Percentiles rank a stretch among this genome's conserved stretches.
Evolutionary conservation across 345 rosid genomes (phyloP).

Genomic region (Tarenaya hassleriana): DNA sequence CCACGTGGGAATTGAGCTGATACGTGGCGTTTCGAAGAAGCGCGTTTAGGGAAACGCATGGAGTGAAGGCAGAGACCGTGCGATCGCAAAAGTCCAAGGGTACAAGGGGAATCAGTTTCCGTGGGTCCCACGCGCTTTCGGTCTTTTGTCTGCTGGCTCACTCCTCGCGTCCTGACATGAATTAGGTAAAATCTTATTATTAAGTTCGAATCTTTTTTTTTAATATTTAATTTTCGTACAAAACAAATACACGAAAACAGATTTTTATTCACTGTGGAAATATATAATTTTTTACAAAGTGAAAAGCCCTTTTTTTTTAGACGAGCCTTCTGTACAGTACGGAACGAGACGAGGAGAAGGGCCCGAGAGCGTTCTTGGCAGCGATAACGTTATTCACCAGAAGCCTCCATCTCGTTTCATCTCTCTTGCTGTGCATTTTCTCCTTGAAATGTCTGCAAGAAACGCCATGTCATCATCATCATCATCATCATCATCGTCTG

Average conservation of each 20-base stretch:
- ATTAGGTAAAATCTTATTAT: conserved; percentile 4
- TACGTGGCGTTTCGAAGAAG: neutral
- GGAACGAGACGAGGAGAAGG: conserved; percentile 37
- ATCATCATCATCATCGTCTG: too few species aligned
- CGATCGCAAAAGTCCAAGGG: conserved; percentile 43
- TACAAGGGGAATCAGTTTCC: conserved; percentile 23
- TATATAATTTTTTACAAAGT: too few species aligned
- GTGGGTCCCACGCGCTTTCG: conserved; percentile 49
- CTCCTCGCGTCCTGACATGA: conserved; percentile 6
- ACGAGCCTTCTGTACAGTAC: too few species aligned
- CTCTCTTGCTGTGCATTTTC: conserved; percentile 69
- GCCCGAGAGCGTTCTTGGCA: conserved; percentile 50
- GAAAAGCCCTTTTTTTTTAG: too few species aligned
- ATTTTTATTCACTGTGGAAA: neutral
- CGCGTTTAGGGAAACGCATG: neutral
- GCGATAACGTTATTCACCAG: conserved; percentile 61
- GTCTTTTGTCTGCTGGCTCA: conserved; percentile 24
- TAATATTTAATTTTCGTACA: neutral
- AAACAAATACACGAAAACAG: neutral
- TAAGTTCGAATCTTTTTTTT: too few species aligned
- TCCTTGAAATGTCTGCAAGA: conserved; percentile 52
- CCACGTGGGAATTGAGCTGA: too few species aligned
- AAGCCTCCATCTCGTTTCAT: conserved; percentile 57
- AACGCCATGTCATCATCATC: too few species aligned
- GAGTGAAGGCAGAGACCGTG: conserved; percentile 24